A percentile compares a stretch with the other conserved stretches of the same genome.
Evolutionary conservation across 2,329 filamentous ascomycete genomes (phyloP).

Genomic region (Acrodontium crateriforme): DNA sequence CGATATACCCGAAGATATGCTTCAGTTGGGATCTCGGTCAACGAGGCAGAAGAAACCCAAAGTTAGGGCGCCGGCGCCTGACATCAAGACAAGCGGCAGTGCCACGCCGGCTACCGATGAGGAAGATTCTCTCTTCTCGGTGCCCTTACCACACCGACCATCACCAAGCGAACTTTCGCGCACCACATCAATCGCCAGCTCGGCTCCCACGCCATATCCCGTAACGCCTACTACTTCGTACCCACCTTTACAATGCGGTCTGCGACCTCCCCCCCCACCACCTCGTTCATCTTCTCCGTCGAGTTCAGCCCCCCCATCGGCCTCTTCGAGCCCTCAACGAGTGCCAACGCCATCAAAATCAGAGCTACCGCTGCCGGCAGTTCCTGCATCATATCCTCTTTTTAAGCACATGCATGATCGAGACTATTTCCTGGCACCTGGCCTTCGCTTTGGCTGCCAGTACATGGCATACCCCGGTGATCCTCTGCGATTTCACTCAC

Average conservation of each 20-base stretch:
- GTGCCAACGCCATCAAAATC: no score
- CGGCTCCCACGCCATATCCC: conserved; percentile 10
- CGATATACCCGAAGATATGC: conserved; percentile 23
- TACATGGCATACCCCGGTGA: conserved; percentile 95
- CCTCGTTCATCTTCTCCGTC: neutral
- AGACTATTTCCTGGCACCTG: conserved; percentile 81
- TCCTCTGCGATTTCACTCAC: conserved; percentile 84
- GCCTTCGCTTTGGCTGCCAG: conserved; percentile 83
- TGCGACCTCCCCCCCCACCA: conserved; percentile 2
- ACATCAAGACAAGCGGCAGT: neutral
- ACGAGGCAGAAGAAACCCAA: conserved; percentile 8
- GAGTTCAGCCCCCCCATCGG: neutral
- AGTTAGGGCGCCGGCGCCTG: no score
- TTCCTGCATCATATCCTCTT: conserved; percentile 52
- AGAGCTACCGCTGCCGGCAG: conserved; percentile 19
- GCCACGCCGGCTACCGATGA: conserved; percentile 8
- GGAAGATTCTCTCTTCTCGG: conserved; percentile 16
- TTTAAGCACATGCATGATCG: conserved; percentile 66
- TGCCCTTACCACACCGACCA: conserved; percentile 8
- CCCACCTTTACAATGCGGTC: conserved; percentile 26
- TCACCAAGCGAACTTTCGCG: conserved; percentile 2
- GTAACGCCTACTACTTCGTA: conserved; percentile 39
- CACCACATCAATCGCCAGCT: conserved; percentile 6
- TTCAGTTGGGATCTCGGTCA: conserved; percentile 8
- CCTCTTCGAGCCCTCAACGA: no score